These are phyloP conservation scores for Linnemannia elongata DNA, from an alignment of 192 early-diverging fungal species.

Conservation along the genomic window DNA sequence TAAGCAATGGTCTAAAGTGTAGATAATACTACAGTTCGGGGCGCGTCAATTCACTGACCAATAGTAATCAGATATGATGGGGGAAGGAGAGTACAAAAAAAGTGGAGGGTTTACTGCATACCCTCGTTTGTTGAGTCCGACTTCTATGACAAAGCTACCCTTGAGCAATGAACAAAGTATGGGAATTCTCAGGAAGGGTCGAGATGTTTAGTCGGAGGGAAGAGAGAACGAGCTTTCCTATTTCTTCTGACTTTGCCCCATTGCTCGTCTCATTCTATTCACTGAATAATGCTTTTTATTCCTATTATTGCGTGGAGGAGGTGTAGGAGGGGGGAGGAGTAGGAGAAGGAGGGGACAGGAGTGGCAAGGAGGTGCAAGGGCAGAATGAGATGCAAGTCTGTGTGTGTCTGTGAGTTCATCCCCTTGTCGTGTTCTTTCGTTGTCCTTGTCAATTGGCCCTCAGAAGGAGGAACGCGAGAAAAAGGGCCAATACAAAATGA, in stretches of 20 bases:
- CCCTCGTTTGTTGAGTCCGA: not conserved
- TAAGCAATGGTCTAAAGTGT: not conserved
- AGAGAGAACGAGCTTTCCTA: not conserved
- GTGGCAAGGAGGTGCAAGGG: constrained; percentile 23
- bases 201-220: not conserved
- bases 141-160: not conserved
- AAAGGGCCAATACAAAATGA: too few species aligned
- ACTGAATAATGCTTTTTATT: not conserved
- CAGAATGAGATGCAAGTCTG: constrained; percentile 21
- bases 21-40: not conserved
- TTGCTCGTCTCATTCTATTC: not conserved
- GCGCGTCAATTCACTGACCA: not conserved
- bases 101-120: not conserved
- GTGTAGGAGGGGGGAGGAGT: not conserved
- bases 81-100: not conserved
- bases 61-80: not conserved
- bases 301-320: not conserved
- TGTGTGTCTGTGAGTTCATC: constrained; percentile 19
- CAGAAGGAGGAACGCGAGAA: not conserved
- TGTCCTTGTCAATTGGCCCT: not conserved
- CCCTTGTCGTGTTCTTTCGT: constrained; percentile 4
- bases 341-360: not conserved
- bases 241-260: not conserved
- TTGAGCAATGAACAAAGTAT: not conserved
- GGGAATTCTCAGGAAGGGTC: constrained; percentile 33